These are phyloP conservation scores for Teratosphaeria destructans DNA, from an alignment of 2,329 filamentous ascomycete species.

Conservation along the genomic window DNA sequence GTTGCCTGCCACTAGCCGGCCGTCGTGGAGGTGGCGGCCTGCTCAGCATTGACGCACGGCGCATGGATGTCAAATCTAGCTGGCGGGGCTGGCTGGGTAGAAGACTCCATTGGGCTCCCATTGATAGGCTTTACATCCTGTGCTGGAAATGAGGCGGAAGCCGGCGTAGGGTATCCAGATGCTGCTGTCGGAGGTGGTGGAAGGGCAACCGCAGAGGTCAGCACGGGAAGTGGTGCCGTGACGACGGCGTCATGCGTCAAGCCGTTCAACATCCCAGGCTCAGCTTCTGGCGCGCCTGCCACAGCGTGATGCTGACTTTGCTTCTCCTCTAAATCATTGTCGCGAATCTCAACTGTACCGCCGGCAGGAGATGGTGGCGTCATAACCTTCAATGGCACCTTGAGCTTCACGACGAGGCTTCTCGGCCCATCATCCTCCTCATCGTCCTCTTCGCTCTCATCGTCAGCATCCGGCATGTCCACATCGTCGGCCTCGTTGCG, in stretches of 20 bases:
- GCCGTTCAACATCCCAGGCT: not conserved
- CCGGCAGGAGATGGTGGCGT: not conserved
- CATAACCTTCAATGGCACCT: slow-evolving; percentile 9
- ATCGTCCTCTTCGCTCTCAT: slow-evolving; percentile 43
- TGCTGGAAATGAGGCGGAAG: slow-evolving; percentile 4
- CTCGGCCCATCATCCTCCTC: slow-evolving; percentile 34
- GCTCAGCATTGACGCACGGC: not conserved
- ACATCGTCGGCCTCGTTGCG: slow-evolving; percentile 59
- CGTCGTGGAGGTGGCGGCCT: not conserved
- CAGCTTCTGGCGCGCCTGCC: not conserved
- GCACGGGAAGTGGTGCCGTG: not conserved
- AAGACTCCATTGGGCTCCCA: not conserved
- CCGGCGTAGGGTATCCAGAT: slow-evolving; percentile 6
- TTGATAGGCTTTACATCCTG: not conserved
- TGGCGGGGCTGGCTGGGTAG: not conserved
- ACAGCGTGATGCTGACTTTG: not conserved
- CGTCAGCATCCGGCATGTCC: slow-evolving; percentile 32
- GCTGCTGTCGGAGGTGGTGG: slow-evolving; percentile 2
- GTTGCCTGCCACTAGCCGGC: not conserved
- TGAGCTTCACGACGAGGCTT: slow-evolving; percentile 66
- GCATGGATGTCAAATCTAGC: not conserved
- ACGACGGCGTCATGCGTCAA: not conserved
- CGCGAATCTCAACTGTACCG: not conserved
- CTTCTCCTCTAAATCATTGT: not conserved
- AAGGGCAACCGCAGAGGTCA: not conserved